Base-by-base conservation (phyloP, 352 stramenopile genomes). In the Pythium aristosporum region DNA sequence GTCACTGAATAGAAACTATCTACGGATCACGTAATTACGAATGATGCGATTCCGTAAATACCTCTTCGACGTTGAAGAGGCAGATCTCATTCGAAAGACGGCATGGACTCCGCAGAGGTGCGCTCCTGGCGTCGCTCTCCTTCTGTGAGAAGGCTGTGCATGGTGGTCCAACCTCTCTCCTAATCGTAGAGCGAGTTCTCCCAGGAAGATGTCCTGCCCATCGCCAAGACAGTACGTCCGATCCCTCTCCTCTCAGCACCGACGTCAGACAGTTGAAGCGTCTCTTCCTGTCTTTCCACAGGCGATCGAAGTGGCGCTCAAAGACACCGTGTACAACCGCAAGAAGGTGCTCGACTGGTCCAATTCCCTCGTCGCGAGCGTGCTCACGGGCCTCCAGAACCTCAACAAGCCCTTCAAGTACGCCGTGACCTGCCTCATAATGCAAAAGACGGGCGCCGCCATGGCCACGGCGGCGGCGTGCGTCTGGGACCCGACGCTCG, bases 391-490 rank as follows among this genome's bases (percentile, higher is more conserved):
- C 0, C 73, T 94, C 39, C 85, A 91, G 72, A 92, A 90, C 70
- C 79, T 94, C 72, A 94, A 91, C 74, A 94, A 94, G 51, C 85
- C 85, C 3, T 91, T 94, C 73, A 94, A 94, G 70, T 89, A 90
- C 65, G 74, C 76, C n/a, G 82, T 92, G 42, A 94, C 85, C 32
- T 94, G 85, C 63, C 68, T 94, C 47, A 89, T 94, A 68, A 90
- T 94, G 82, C 85, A 94, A 57, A 94, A 94, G 65, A 94, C 82
- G 2, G 85, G 85, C 28, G 85, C 82, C 0, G 80, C 79, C 12
- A 79, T 92, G 70, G 73, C 80, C 37, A 92, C 85, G 2, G 75
- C 82, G 1, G 85, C 81, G 23, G 74, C 85, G 46, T 94, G 85
- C 68, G 85, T 86, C 65, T 94, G 85, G 85, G 85, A 94, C 43